A percentile compares a stretch with the other conserved stretches of the same genome.
These are phyloP conservation scores for Botryobasidium botryosum DNA, from an alignment of 768 basidiomycete species.

Conservation along the genomic window DNA sequence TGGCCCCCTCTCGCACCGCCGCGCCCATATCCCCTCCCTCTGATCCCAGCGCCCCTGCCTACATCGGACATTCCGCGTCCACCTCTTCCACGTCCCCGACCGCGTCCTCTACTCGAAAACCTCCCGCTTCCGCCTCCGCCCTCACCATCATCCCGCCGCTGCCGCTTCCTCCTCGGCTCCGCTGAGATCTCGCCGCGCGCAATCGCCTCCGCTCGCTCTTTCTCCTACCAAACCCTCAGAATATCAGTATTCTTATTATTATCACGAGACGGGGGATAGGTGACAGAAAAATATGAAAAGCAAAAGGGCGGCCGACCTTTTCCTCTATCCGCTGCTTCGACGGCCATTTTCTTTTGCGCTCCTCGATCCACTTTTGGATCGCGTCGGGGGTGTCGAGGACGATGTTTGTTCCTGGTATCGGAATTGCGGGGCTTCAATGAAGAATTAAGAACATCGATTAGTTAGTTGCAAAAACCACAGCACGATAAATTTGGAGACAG, in stretches of 20 bases:
- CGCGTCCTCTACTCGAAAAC: too few species aligned
- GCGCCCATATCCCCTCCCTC: too few species aligned
- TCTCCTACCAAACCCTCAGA: constrained; percentile 23
- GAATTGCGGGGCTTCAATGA: constrained; percentile 40
- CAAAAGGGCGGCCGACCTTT: constrained; percentile 27
- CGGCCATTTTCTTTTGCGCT: constrained; percentile 78
- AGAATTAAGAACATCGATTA: not conserved
- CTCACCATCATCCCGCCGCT: too few species aligned
- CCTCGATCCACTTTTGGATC: constrained; percentile 70
- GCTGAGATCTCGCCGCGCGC: constrained; percentile 48
- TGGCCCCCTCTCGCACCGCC: too few species aligned
- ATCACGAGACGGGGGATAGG: not conserved
- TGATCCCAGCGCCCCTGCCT: too few species aligned
- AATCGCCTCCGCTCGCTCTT: constrained; percentile 58
- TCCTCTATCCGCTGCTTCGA: constrained; percentile 50
- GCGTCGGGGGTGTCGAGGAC: constrained; percentile 67
- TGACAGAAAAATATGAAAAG: not conserved
- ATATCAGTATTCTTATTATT: not conserved
- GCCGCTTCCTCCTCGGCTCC: too few species aligned
- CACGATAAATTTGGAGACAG: not conserved
- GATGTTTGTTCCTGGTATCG: constrained; percentile 66
- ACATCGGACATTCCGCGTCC: constrained; percentile 20
- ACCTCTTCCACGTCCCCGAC: constrained; percentile 19
- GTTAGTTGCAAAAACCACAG: constrained; percentile 2
- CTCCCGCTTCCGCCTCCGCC: constrained; percentile 11